Conservation (phyloP, 1,284 basidiomycete genomes). For the Cryptococcus sp. region DNA sequence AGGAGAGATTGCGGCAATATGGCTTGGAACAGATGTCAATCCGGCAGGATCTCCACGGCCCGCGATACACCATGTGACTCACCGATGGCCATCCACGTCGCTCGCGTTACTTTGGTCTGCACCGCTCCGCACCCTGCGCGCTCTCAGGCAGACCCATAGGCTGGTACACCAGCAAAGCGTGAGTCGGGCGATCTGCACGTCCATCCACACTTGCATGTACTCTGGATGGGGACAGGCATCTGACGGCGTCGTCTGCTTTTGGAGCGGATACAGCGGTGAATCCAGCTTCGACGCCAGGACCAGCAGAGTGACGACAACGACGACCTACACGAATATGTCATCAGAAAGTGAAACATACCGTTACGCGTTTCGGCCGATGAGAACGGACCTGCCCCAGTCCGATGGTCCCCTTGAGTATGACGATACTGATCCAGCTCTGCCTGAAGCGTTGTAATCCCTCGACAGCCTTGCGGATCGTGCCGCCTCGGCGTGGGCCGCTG, state of each 20-base stretch:
- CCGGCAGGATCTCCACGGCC: too few species aligned
- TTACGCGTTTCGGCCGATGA: not conserved
- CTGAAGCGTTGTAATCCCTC: slow-evolving; percentile 33
- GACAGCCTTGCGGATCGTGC: slow-evolving; percentile 18
- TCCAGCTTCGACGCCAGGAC: slow-evolving; percentile 25
- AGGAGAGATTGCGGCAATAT: too few species aligned
- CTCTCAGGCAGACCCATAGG: slow-evolving; percentile 26
- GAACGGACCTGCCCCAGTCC: slow-evolving; percentile 33
- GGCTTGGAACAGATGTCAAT: too few species aligned
- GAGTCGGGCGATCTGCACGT: slow-evolving; percentile 24
- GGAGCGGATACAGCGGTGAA: slow-evolving; percentile 23
- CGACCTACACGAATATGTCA: slow-evolving; percentile 19
- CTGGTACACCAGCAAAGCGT: slow-evolving; percentile 32
- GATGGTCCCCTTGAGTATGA: slow-evolving; percentile 32
- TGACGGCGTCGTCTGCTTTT: slow-evolving; percentile 22
- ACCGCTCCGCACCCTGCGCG: too few species aligned
- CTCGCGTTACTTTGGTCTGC: slow-evolving; percentile 8
- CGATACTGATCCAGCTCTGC: slow-evolving; percentile 31
- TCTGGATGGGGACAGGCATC: slow-evolving; percentile 28
- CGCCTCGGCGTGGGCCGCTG: too few species aligned
- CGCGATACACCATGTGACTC: not conserved
- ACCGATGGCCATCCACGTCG: not conserved
- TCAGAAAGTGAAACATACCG: not conserved
- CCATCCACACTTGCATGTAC: slow-evolving; percentile 39
- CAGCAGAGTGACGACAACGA: slow-evolving; percentile 27